Evolutionary conservation across 2,329 filamentous ascomycete genomes (phyloP), one percentile per base, ranked within the genome.

Genomic region (Pseudogymnoascus sp.): DNA sequence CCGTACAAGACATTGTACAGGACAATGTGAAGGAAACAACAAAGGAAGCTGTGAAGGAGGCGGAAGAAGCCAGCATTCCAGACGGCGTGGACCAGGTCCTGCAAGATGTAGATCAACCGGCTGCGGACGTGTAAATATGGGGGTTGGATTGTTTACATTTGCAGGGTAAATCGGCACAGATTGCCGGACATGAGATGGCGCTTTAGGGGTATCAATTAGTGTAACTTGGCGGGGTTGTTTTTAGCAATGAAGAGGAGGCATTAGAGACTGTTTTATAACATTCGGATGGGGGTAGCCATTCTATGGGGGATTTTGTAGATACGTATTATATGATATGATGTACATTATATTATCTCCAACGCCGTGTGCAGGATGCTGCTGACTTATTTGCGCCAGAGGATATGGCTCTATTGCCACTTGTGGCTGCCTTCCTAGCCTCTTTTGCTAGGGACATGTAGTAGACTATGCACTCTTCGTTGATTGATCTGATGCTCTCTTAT

Each of bases 21-120:
- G 82, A 82, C 58, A 81, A 81, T 67, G 82, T 75, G 28, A 34
- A 34, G 25, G n/a, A 54, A 14, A 6, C 11, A 6, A 16, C 8
- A 6, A 54, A 32, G 11, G 1, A 74, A 81, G 4, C 73, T 82
- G 9, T 81, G 84, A 66, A 76, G 82, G 41, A 85, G 84, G 69
- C 75, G 80, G 34, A 80, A 78, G 69, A 79, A 79, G 39, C 37
- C 20, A 41, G 57, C 22, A 59, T 43, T 41, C 57, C 34, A 22
- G 57, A 59, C 25, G 57, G 57, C 32, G 57, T 43, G 14, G 57
- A 59, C 47, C 47, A 54, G 28, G 28, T 54, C 4, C 47, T 54
- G 28, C 47, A 54, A 18, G 47, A 54, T 54, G 47, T 54, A 54
- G 47, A 54, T 54, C 47, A 54, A 54, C 47, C 47, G 47, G 47